These are phyloP conservation scores for Saitoella complicata DNA, from an alignment of 805 yeast genomes.

Conservation along the genomic window DNA sequence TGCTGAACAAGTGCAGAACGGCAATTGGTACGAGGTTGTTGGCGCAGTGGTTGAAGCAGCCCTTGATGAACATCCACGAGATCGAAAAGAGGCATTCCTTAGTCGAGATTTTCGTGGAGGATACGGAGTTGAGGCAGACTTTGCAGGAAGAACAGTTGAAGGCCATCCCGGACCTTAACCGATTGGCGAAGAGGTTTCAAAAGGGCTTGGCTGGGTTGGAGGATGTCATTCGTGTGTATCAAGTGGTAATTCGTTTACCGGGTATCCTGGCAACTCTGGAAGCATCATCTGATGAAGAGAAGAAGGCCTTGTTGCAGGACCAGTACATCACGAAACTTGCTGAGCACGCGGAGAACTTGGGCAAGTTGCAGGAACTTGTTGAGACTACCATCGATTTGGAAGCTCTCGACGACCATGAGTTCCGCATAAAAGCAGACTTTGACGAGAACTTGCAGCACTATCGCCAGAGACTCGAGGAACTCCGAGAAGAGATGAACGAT, in stretches of 20 bases:
- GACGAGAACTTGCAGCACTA: constrained; percentile 58
- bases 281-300: constrained; percentile 24
- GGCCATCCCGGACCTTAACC: constrained; percentile 68
- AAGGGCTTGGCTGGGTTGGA: constrained; percentile 49
- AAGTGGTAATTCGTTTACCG: constrained; percentile 56
- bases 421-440: constrained; percentile 75
- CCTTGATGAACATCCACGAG: constrained; percentile 46
- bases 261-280: constrained; percentile 41
- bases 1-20: constrained; percentile 76
- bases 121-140: constrained; percentile 46
- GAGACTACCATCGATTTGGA: constrained; percentile 84
- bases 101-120: constrained; percentile 59
- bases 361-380: constrained; percentile 65
- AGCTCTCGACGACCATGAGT: constrained; percentile 68
- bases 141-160: constrained; percentile 52
- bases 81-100: constrained; percentile 56
- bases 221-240: constrained; percentile 80
- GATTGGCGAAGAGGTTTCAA: constrained; percentile 52
- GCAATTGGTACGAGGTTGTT: constrained; percentile 76
- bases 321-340: constrained; percentile 46
- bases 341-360: constrained; percentile 34
- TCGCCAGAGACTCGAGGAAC: constrained; percentile 37
- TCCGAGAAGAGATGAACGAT: constrained; percentile 38
- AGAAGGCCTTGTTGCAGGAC: constrained; percentile 26
- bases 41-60: constrained; percentile 93